Conservation (phyloP, 352 stramenopile species). For the Globisporangium parvum region DNA sequence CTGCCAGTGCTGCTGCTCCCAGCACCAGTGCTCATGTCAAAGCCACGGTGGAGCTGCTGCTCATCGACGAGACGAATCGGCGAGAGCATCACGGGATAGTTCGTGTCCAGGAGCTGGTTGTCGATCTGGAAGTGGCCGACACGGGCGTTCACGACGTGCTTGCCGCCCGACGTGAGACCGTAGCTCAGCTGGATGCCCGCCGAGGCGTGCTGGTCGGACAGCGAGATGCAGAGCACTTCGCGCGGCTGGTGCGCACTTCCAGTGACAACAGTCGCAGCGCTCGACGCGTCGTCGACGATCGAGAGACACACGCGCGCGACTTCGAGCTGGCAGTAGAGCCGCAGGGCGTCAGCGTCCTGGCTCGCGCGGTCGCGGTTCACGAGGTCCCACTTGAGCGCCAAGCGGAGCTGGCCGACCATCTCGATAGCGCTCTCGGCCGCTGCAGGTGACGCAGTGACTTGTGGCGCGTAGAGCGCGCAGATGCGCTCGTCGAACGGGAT, state of each 20-base stretch:
- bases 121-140: constrained; percentile 81
- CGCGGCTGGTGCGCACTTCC: constrained; percentile 32
- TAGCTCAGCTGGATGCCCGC: constrained; percentile 77
- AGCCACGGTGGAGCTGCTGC: constrained; percentile 60
- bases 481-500: constrained; percentile 55
- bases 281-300: constrained; percentile 53
- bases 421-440: constrained; percentile 20
- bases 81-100: constrained; percentile 72
- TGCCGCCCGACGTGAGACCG: constrained; percentile 52
- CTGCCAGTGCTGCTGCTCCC: neutral
- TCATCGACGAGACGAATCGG: constrained; percentile 63
- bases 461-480: constrained; percentile 59
- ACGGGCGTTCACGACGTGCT: constrained; percentile 72
- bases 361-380: constrained; percentile 39
- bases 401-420: constrained; percentile 70
- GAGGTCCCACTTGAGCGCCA: constrained; percentile 78
- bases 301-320: constrained; percentile 70
- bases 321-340: constrained; percentile 68
- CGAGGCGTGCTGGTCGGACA: constrained; percentile 63
- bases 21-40: constrained; percentile 12
- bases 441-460: constrained; percentile 11
- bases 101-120: constrained; percentile 81
- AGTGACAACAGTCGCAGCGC: constrained; percentile 22
- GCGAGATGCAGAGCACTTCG: constrained; percentile 69
- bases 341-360: constrained; percentile 43